Base-by-base conservation (phyloP, 2,329 filamentous ascomycete genomes). In the Simplicillium sp. region DNA sequence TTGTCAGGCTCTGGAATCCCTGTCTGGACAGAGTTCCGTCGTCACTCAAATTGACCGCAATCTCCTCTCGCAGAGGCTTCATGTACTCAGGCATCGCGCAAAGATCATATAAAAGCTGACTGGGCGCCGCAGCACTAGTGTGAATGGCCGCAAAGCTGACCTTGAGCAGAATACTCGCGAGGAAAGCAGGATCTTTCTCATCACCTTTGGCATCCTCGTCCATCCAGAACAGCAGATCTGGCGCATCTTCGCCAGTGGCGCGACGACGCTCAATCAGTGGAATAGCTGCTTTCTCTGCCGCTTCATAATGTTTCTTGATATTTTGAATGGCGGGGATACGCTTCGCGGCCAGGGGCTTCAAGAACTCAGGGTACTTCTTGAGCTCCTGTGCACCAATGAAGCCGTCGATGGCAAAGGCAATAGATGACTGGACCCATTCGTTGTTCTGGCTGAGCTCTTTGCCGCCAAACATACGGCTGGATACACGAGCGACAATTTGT, bases 1-100 rank as follows among this genome's bases (percentile, higher is more conserved):
- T 60, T 45, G 65, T 56, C 31, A 71, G 58, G 8, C 55, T 45
- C 12, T 17, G 18, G 29, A 44, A 25, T 7, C n/a, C 11, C 11
- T 11, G 7, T 31, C 39, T 42, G 29, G 29, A 37, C 28, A 42
- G 25, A 11, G 20, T 8, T 8, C 43, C 39, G 34, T 25, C 16
- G 4, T 25, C 11, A 29, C 11, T 20, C 8, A n/a, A 15, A 37
- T 39, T 12, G 6, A 18, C 14, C 15, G 39, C 17, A 1, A 62
- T 59, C 42, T 71, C 67, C 15, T 65, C 57, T 11, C 62, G 56
- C 16, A 71, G 53, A 6, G 48, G 45, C 9, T 59, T 57, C n/a
- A 67, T 36, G 34, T 53, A 61, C 1, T 52, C 49, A 28, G 39
- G 43, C 25, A 39, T 29, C 20, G 34, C 37, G 11, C 46, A 50